phyloP scores from a whole-genome alignment of 2,329 filamentous ascomycete genomes.

The Hypoxylon sp. region DNA sequence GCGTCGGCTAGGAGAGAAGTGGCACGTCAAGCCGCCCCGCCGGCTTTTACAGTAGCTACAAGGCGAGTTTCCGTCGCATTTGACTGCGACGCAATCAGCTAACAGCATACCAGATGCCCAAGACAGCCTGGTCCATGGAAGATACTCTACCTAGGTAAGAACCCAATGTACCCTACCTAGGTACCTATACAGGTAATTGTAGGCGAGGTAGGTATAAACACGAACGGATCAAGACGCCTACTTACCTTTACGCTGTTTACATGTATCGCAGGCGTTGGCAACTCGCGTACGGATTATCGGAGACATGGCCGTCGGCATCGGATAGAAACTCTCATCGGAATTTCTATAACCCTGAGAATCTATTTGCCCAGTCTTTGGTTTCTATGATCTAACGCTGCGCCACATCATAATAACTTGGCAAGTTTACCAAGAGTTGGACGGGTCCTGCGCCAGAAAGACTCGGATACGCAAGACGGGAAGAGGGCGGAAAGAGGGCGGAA shows the following conservation, averaged over 20 bases:
- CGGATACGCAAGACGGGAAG: slow-evolving; percentile 19
- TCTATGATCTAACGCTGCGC: not conserved
- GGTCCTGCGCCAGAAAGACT: slow-evolving; percentile 38
- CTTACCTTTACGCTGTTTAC: slow-evolving; percentile 59
- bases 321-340: not conserved
- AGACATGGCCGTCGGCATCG: slow-evolving; percentile 6
- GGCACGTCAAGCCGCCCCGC: slow-evolving; percentile 55
- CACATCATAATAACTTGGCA: not conserved
- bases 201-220: not conserved
- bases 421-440: slow-evolving; percentile 19
- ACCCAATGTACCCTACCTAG: not conserved
- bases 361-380: not conserved
- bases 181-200: not conserved
- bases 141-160: too few relatives aligned
- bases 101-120: too few relatives aligned
- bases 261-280: slow-evolving; percentile 62
- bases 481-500: too few relatives aligned
- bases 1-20: slow-evolving; percentile 56
- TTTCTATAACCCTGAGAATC: not conserved
- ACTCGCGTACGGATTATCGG: slow-evolving; percentile 50
- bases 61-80: slow-evolving; percentile 62
- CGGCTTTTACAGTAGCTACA: slow-evolving; percentile 59
- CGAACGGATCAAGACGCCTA: not conserved
- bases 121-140: too few relatives aligned
- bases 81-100: slow-evolving; percentile 48